Percentiles rank a stretch among this genome's conserved stretches.
Conservation (phyloP, 2,329 filamentous ascomycete species). For the Fusarium nurragi region DNA sequence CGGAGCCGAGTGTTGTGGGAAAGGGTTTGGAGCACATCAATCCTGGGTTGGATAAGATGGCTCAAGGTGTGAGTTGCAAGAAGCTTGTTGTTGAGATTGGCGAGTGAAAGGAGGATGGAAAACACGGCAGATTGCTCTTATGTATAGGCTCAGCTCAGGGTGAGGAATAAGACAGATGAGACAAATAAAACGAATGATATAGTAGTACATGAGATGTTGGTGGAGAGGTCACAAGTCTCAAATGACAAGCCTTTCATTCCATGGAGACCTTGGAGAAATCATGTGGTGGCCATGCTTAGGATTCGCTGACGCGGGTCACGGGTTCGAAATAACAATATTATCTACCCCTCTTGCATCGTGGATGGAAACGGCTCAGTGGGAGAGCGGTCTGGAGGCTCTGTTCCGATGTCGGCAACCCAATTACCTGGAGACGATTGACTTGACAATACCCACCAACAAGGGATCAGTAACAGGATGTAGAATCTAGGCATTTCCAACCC, state of each 20-base stretch:
- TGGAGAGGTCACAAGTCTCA: too few relatives aligned
- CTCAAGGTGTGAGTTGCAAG: constrained; percentile 53
- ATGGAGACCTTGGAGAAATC: too few relatives aligned
- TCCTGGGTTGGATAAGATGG: constrained; percentile 49
- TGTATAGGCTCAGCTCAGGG: too few relatives aligned
- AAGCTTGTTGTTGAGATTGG: constrained; percentile 55
- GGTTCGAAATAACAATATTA: too few relatives aligned
- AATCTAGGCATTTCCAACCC: too few relatives aligned
- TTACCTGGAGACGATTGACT: neutral
- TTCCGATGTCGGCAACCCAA: neutral
- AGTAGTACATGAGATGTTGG: too few relatives aligned
- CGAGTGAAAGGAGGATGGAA: constrained; percentile 33
- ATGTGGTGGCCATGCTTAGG: neutral
- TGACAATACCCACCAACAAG: neutral
- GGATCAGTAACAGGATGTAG: too few relatives aligned
- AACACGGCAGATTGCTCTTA: too few relatives aligned
- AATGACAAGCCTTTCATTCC: too few relatives aligned
- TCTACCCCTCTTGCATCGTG: neutral
- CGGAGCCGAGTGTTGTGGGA: constrained; percentile 50
- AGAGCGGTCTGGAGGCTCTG: neutral
- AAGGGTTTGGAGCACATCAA: constrained; percentile 51
- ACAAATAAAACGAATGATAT: too few relatives aligned
- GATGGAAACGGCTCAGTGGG: neutral
- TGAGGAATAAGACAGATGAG: too few relatives aligned
- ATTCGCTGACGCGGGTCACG: too few relatives aligned